phyloP scores from a whole-genome alignment of 2,329 filamentous ascomycete species.

The Coniochaeta sp. region DNA sequence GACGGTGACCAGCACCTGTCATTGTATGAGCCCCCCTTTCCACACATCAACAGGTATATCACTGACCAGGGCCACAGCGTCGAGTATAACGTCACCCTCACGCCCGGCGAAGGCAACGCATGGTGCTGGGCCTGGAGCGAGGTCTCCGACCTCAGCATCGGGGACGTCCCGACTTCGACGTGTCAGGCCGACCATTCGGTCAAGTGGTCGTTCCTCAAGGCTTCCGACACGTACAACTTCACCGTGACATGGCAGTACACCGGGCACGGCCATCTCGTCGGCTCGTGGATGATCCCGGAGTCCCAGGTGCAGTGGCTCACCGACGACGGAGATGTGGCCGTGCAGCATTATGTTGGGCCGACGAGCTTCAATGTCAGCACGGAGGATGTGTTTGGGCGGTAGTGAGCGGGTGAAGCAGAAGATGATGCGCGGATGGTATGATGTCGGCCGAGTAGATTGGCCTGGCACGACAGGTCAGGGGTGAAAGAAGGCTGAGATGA shows the following conservation, averaged over 20 bases:
- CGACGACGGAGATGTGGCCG: background rate
- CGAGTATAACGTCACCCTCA: slow-evolving; percentile 3
- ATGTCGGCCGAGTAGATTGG: background rate
- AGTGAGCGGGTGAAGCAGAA: background rate
- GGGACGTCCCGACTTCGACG: background rate
- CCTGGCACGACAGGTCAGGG: background rate
- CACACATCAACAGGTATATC: background rate
- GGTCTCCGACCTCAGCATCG: background rate
- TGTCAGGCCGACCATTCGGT: background rate
- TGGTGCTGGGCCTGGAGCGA: slow-evolving; percentile 2
- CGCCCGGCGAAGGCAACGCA: background rate
- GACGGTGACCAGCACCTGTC: background rate
- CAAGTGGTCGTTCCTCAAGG: background rate
- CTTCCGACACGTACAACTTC: background rate
- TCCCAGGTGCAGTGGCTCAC: background rate
- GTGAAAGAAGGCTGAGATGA: background rate
- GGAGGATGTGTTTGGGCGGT: background rate
- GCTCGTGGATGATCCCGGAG: background rate
- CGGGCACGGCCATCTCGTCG: background rate
- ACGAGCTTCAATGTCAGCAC: background rate
- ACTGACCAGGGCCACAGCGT: background rate
- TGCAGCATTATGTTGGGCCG: slow-evolving; percentile 2
- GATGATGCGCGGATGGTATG: background rate
- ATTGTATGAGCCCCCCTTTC: background rate
- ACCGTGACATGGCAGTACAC: background rate